A percentile compares a stretch with the other conserved stretches of the same genome.
These are phyloP conservation scores for Talaromyces sp. DNA, from an alignment of 2,329 filamentous ascomycete genomes.

Conservation along the genomic window DNA sequence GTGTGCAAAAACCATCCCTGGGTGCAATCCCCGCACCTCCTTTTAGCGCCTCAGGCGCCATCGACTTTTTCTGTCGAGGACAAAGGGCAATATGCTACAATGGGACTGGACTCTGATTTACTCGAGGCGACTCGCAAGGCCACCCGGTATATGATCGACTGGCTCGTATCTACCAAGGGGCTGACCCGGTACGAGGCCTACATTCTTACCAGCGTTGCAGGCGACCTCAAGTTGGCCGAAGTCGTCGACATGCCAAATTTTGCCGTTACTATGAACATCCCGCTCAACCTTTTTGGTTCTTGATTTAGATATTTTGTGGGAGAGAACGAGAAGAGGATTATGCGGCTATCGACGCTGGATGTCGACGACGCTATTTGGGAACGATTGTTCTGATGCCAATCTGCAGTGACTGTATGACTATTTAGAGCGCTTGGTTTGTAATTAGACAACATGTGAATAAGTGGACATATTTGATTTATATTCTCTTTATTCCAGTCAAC, in stretches of 20 bases:
- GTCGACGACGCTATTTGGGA: background rate
- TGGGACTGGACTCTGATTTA: conserved; percentile 47
- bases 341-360: background rate
- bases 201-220: conserved; percentile 50
- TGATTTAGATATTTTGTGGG: background rate
- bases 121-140: conserved; percentile 48
- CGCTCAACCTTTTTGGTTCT: conserved; percentile 43
- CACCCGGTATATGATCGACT: conserved; percentile 45
- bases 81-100: conserved; percentile 43
- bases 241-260: conserved; percentile 54
- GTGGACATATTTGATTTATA: background rate
- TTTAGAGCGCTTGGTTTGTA: background rate
- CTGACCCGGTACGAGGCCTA: conserved; percentile 47
- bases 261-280: conserved; percentile 48
- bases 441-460: background rate
- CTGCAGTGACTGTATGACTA: background rate
- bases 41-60: conserved; percentile 29
- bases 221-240: conserved; percentile 49
- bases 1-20: conserved; percentile 45
- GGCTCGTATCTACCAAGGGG: conserved; percentile 45
- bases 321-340: background rate
- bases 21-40: conserved; percentile 47
- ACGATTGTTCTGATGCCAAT: background rate
- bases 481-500: background rate
- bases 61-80: conserved; percentile 22